Percentiles rank a stretch among this genome's conserved stretches.
Conservation (phyloP, 2,329 filamentous ascomycete genomes). For the Apiospora hydei region DNA sequence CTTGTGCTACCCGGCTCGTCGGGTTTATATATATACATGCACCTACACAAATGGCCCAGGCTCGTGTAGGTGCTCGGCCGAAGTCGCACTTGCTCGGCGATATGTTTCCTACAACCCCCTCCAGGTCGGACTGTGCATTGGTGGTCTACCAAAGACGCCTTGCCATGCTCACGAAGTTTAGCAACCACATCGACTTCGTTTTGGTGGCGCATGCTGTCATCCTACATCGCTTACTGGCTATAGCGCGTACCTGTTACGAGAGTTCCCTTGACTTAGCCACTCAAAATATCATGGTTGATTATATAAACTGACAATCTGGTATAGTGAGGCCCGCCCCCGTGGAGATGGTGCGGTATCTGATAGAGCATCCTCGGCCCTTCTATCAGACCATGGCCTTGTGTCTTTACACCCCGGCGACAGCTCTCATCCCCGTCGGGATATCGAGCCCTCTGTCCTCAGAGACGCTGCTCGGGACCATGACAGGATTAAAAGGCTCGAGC, state of each 20-base stretch:
- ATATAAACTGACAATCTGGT: not conserved
- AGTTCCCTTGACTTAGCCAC: not conserved
- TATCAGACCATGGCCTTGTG: conserved; percentile 10
- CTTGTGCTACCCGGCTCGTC: not conserved
- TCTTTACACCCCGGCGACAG: not conserved
- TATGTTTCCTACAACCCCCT: conserved; percentile 29
- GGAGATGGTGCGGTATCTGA: not conserved
- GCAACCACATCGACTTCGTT: not conserved
- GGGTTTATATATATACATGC: not conserved
- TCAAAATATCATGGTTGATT: too few relatives aligned
- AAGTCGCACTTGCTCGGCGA: conserved; percentile 11
- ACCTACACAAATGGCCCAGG: not conserved
- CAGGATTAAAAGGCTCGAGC: conserved; percentile 64
- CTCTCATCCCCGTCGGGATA: conserved; percentile 43
- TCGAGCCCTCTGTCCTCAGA: conserved; percentile 44
- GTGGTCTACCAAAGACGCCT: too few relatives aligned
- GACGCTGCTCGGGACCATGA: conserved; percentile 60
- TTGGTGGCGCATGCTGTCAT: not conserved
- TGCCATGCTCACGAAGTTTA: not conserved
- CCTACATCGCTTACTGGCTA: not conserved
- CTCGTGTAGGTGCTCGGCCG: conserved; percentile 7
- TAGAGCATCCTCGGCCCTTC: conserved; percentile 5
- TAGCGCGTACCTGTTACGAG: not conserved
- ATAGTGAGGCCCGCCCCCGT: not conserved
- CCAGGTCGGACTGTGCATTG: conserved; percentile 45